phyloP scores from a whole-genome alignment of 2,329 filamentous ascomycete species.

The Tolypocladium pustulatum region DNA sequence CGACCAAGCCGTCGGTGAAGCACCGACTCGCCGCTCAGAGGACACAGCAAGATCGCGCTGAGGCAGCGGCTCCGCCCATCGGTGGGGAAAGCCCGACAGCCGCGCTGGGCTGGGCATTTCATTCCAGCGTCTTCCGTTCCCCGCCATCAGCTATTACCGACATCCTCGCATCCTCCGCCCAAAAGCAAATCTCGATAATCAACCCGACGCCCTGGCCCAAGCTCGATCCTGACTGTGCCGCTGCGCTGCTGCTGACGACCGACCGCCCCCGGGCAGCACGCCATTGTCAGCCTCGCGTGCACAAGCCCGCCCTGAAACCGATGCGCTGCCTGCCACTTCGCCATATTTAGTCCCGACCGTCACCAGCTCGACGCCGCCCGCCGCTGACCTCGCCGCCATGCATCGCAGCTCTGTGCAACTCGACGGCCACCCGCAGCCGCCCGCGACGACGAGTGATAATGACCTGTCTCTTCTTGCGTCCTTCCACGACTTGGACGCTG shows the following conservation, averaged over 20 bases:
- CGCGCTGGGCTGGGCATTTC: background rate
- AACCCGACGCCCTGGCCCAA: background rate
- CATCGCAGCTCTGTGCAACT: background rate
- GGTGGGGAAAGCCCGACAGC: background rate
- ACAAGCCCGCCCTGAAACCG: background rate
- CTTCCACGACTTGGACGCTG: background rate
- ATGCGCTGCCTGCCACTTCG: background rate
- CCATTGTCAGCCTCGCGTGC: background rate
- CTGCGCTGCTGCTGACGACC: background rate
- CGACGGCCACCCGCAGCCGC: background rate
- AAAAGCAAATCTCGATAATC: background rate
- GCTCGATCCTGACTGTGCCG: background rate
- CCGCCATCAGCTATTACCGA: constrained; percentile 1
- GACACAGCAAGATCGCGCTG: too few relatives aligned
- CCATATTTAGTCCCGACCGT: constrained; percentile 6
- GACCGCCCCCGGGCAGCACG: background rate
- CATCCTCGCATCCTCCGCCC: background rate
- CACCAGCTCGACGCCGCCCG: background rate
- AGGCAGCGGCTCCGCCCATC: background rate
- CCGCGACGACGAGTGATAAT: background rate
- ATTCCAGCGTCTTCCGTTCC: background rate
- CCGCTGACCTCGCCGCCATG: background rate
- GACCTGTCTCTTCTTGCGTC: background rate
- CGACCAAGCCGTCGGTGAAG: background rate
- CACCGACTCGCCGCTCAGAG: background rate